Conservation (phyloP, 2,329 filamentous ascomycete species). For the Colletotrichum abscissum region DNA sequence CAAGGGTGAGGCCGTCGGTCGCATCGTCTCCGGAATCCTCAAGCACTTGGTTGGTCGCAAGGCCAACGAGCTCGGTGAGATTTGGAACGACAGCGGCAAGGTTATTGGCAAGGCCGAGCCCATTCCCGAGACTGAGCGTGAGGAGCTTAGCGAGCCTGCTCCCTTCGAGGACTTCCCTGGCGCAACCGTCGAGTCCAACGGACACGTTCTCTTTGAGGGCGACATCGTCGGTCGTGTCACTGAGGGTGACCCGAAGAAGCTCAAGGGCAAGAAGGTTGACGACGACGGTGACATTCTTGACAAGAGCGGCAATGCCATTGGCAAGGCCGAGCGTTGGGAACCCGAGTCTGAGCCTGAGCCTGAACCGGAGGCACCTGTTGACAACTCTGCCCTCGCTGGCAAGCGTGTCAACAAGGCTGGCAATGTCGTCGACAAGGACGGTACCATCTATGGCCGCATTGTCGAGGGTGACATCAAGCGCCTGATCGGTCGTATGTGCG, state of each 20-base stretch:
- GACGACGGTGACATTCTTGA: constrained; percentile 77
- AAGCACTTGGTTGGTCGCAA: constrained; percentile 73
- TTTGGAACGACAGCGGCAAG: constrained; percentile 78
- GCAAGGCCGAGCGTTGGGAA: constrained; percentile 77
- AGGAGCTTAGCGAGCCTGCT: constrained; percentile 57
- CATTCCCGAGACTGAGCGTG: constrained; percentile 66
- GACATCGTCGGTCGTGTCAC: constrained; percentile 70
- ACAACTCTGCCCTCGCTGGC: constrained; percentile 73
- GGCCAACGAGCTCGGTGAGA: constrained; percentile 73
- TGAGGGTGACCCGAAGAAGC: constrained; percentile 72
- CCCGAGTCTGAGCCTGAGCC: constrained; percentile 58
- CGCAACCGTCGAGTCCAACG: constrained; percentile 64
- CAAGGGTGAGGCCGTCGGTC: constrained; percentile 67
- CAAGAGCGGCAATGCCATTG: constrained; percentile 73
- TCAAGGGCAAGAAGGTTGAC: constrained; percentile 75
- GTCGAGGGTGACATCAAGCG: constrained; percentile 74
- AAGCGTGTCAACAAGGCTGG: constrained; percentile 80
- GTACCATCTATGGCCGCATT: constrained; percentile 71
- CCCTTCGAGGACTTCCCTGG: constrained; percentile 71
- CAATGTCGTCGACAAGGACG: constrained; percentile 66
- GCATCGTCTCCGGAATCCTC: constrained; percentile 71
- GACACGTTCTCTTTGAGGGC: constrained; percentile 62
- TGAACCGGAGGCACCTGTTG: constrained; percentile 57
- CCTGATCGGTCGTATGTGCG: constrained; percentile 75
- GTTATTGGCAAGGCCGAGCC: constrained; percentile 75